Percentiles rank a stretch among this genome's conserved stretches.
Conservation (phyloP, 345 rosid species). For the Microthlaspi erraticum region DNA sequence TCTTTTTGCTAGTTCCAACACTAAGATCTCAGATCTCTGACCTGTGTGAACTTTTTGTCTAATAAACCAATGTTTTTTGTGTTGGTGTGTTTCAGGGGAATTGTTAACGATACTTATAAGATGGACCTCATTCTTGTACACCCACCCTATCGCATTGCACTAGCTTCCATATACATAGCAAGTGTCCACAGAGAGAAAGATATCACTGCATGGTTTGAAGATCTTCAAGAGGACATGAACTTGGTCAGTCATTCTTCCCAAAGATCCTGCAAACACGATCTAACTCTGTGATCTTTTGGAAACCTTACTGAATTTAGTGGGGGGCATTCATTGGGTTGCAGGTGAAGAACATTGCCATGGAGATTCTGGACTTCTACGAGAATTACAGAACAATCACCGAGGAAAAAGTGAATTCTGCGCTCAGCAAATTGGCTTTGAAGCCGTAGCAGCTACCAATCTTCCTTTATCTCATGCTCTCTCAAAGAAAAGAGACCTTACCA, state of each 20-base stretch:
- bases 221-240: constrained; percentile 89
- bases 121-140: constrained; percentile 92
- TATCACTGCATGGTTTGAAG: constrained; percentile 90
- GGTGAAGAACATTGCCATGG: constrained; percentile 61
- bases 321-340: constrained; percentile 36
- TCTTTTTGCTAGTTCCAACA: constrained; percentile 8
- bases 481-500: not conserved
- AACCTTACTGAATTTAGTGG: constrained; percentile 7
- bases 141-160: constrained; percentile 85
- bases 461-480: constrained; percentile 13
- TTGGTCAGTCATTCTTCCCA: constrained; percentile 60
- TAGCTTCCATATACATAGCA: constrained; percentile 89
- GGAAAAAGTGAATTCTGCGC: constrained; percentile 45
- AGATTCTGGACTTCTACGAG: constrained; percentile 58
- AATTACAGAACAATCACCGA: constrained; percentile 46
- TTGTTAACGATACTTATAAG: constrained; percentile 91
- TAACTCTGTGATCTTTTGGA: not conserved
- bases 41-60: not conserved
- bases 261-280: not conserved
- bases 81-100: constrained; percentile 60
- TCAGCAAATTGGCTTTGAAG: constrained; percentile 68
- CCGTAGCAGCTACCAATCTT: constrained; percentile 1
- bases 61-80: not conserved
- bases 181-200: constrained; percentile 78
- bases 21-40: not conserved